A percentile compares a stretch with the other conserved stretches of the same genome.
These are phyloP conservation scores for Aspergillus aculeatus DNA, from an alignment of 2,329 filamentous ascomycete species.

Conservation along the genomic window DNA sequence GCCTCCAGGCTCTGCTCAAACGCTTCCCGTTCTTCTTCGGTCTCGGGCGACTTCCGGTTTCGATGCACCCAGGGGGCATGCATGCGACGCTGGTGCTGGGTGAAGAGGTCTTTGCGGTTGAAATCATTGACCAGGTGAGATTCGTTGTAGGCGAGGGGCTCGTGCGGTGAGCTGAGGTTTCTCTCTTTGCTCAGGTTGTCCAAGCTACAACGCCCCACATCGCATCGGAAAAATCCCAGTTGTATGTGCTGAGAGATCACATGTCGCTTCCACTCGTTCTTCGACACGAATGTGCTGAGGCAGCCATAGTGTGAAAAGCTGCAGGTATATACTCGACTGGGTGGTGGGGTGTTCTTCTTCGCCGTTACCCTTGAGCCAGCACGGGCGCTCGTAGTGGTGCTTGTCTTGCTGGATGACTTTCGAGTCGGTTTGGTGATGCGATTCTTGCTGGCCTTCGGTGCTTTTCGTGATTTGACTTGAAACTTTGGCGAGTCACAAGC, in stretches of 20 bases:
- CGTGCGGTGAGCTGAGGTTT: slow-evolving; percentile 8
- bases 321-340: slow-evolving; percentile 60
- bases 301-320: slow-evolving; percentile 79
- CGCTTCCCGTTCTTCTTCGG: slow-evolving; percentile 31
- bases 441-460: not conserved
- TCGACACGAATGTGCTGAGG: slow-evolving; percentile 67
- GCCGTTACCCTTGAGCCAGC: slow-evolving; percentile 8
- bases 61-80: slow-evolving; percentile 63
- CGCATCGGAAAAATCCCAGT: slow-evolving; percentile 72
- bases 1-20: slow-evolving; percentile 56
- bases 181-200: slow-evolving; percentile 13
- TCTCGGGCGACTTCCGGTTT: slow-evolving; percentile 28
- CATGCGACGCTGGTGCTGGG: slow-evolving; percentile 84
- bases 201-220: slow-evolving; percentile 57
- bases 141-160: slow-evolving; percentile 18
- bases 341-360: slow-evolving; percentile 4
- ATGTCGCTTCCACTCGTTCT: slow-evolving; percentile 97
- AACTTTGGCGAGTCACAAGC: not conserved
- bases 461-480: not conserved
- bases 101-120: slow-evolving; percentile 90
- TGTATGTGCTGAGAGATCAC: slow-evolving; percentile 76
- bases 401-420: slow-evolving; percentile 9
- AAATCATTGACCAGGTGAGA: slow-evolving; percentile 62
- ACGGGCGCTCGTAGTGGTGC: slow-evolving; percentile 8
- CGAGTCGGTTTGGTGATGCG: slow-evolving; percentile 2